Conservation (phyloP, 768 basidiomycete species). For the Leccinum pellstonianum region DNA sequence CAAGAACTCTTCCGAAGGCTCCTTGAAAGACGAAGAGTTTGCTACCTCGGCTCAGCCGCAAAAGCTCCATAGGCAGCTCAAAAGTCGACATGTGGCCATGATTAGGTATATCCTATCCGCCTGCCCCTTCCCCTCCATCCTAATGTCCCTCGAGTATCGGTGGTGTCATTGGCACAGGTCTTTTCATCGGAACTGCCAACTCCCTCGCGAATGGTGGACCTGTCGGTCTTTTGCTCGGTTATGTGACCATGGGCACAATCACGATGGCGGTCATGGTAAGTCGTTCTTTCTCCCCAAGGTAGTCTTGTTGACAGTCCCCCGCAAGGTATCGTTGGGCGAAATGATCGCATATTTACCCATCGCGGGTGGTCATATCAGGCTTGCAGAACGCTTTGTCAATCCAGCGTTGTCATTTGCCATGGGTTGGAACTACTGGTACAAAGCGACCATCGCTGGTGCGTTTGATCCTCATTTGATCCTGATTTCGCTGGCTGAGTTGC, state of each 20-base stretch:
- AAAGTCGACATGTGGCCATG: conserved; percentile 81
- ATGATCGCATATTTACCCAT: conserved; percentile 74
- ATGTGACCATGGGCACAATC: conserved; percentile 32
- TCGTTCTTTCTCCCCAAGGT: not conserved
- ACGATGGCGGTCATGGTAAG: conserved; percentile 36
- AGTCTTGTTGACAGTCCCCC: not conserved
- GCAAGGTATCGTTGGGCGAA: conserved; percentile 48
- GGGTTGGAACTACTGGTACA: conserved; percentile 57
- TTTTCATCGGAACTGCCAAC: not conserved
- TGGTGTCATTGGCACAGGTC: conserved; percentile 36
- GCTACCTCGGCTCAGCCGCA: not conserved
- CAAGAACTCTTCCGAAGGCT: conserved; percentile 16
- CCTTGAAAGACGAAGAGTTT: conserved; percentile 25
- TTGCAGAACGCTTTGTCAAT: conserved; percentile 81
- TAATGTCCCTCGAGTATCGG: conserved; percentile 42
- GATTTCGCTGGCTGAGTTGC: not conserved
- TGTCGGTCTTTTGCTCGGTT: conserved; percentile 43
- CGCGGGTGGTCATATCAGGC: conserved; percentile 75
- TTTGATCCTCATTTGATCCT: not conserved
- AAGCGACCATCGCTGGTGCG: conserved; percentile 25
- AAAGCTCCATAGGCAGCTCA: conserved; percentile 57
- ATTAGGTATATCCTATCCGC: conserved; percentile 50
- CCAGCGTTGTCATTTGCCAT: conserved; percentile 60
- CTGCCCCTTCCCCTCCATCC: not conserved
- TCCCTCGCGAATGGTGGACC: conserved; percentile 40